Conservation (phyloP, 257 asterid species). For the Marsdenia floribunda region DNA sequence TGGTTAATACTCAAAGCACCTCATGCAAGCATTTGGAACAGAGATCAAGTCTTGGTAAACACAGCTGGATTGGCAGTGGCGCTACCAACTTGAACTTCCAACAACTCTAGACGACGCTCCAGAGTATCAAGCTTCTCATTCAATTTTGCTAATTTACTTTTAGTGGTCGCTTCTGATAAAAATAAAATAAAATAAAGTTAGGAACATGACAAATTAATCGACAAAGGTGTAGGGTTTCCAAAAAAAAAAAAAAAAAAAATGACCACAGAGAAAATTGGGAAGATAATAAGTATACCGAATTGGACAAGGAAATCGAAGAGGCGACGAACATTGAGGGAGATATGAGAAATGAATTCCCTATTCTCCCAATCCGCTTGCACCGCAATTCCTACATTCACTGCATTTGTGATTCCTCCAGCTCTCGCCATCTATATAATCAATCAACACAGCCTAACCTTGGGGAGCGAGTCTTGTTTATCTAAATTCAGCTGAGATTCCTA, state of each 20-base stretch:
- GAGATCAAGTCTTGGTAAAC: constrained; percentile 25
- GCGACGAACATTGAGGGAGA: constrained; percentile 85
- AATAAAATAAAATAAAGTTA: too few species aligned
- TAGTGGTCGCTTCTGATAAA: constrained; percentile 66
- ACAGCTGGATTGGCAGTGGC: constrained; percentile 86
- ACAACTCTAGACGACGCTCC: constrained; percentile 72
- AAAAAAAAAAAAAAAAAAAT: too few species aligned
- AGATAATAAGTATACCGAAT: constrained; percentile 29
- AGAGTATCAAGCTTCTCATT: constrained; percentile 82
- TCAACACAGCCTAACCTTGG: too few species aligned
- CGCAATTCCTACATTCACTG: too few species aligned
- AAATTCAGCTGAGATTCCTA: background rate
- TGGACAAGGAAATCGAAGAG: constrained; percentile 89
- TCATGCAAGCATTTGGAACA: background rate
- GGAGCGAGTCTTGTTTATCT: background rate
- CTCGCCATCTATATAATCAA: constrained; percentile 27
- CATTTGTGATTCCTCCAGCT: constrained; percentile 81
- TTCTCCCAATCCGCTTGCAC: constrained; percentile 96
- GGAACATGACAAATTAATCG: too few species aligned
- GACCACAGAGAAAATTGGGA: background rate
- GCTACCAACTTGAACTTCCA: constrained; percentile 83
- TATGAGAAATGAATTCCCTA: constrained; percentile 81
- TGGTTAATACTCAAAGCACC: background rate
- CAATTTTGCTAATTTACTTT: constrained; percentile 57
- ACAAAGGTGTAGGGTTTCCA: too few species aligned